Conservation (phyloP, 2,329 filamentous ascomycete genomes). For the Lachnellula subtilissima region DNA sequence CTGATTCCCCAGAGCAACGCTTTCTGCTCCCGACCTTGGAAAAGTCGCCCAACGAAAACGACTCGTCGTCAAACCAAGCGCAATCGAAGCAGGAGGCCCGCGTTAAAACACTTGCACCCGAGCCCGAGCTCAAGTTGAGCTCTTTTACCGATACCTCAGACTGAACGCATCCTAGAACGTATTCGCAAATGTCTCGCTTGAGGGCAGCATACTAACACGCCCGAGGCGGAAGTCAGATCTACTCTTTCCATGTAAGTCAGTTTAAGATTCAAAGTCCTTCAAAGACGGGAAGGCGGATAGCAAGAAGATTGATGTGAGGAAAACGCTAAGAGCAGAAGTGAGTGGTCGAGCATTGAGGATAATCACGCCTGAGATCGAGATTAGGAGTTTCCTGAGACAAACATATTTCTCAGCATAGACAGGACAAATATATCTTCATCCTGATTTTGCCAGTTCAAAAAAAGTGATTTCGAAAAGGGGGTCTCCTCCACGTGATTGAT, state of each 20-base stretch:
- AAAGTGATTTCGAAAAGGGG: neutral
- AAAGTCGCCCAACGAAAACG: neutral
- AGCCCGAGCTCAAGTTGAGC: neutral
- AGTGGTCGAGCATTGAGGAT: neutral
- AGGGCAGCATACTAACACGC: neutral
- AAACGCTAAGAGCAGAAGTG: neutral
- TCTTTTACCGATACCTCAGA: neutral
- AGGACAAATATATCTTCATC: neutral
- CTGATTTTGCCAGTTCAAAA: neutral
- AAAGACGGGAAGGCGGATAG: neutral
- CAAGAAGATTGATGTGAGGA: neutral
- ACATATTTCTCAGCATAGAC: no score
- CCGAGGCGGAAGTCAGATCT: neutral
- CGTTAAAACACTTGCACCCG: neutral
- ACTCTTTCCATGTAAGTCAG: neutral
- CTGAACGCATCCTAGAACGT: neutral
- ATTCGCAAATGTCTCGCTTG: constrained; percentile 1
- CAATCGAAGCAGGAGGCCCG: neutral
- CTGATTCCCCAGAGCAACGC: neutral
- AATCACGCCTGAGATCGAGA: no score
- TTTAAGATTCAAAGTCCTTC: neutral
- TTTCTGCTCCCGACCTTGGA: neutral
- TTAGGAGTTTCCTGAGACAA: no score
- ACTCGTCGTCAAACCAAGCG: neutral
- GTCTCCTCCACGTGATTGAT: neutral